A percentile compares a stretch with the other conserved stretches of the same genome.
Conservation (phyloP, 2,329 filamentous ascomycete genomes). For the Colletotrichum orchidophilum region DNA sequence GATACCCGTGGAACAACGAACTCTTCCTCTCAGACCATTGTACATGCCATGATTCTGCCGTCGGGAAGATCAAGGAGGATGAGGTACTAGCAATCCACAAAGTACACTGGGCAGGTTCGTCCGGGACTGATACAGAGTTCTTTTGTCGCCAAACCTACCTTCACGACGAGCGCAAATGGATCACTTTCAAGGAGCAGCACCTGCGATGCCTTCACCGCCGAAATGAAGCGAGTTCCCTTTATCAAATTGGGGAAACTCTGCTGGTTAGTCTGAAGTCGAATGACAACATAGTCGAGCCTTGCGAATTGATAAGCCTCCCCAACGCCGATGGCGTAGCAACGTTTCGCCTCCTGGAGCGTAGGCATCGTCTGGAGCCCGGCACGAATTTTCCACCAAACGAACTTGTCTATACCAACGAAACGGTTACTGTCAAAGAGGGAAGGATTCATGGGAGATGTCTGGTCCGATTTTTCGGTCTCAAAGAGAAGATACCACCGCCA, state of each 20-base stretch:
- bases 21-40: constrained; percentile 82
- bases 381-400: constrained; percentile 60
- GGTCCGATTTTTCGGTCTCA: constrained; percentile 62
- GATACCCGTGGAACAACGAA: constrained; percentile 77
- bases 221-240: constrained; percentile 43
- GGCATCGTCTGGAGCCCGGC: constrained; percentile 49
- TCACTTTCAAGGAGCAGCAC: constrained; percentile 64
- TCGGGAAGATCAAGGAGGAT: constrained; percentile 56
- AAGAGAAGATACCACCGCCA: constrained; percentile 63
- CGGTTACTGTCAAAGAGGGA: constrained; percentile 46
- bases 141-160: constrained; percentile 79
- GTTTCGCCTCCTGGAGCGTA: constrained; percentile 64
- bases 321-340: constrained; percentile 43
- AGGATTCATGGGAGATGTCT: constrained; percentile 66
- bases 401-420: constrained; percentile 63
- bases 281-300: constrained; percentile 63
- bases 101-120: constrained; percentile 66
- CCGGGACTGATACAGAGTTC: constrained; percentile 59
- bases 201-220: constrained; percentile 58
- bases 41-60: constrained; percentile 63
- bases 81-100: constrained; percentile 67
- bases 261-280: constrained; percentile 50
- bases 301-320: constrained; percentile 58
- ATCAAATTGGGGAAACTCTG: constrained; percentile 65
- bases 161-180: constrained; percentile 67